These are phyloP conservation scores for Fusarium mundagurra DNA, from an alignment of 2,329 filamentous ascomycete genomes.

Conservation along the genomic window DNA sequence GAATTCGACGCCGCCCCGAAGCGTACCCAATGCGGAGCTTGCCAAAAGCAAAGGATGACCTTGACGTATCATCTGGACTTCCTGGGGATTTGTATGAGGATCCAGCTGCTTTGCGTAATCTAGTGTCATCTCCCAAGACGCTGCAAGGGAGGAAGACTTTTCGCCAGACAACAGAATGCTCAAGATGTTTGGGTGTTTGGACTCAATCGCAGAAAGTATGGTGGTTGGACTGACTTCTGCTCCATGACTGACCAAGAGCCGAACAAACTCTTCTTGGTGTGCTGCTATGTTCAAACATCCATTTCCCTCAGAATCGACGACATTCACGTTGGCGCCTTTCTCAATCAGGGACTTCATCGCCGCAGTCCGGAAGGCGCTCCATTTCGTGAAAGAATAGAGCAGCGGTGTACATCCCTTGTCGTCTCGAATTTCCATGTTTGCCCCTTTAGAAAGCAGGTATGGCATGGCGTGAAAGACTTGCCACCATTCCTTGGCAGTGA, in stretches of 20 bases:
- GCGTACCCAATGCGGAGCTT: not conserved
- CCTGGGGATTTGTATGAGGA: not conserved
- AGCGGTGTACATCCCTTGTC: slow-evolving; percentile 10
- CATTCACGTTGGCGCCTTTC: slow-evolving; percentile 24
- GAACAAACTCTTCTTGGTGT: not conserved
- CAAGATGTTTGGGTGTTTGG: not conserved
- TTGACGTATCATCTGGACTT: not conserved
- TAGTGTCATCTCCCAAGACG: slow-evolving; percentile 1
- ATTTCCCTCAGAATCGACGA: not conserved
- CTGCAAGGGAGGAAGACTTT: not conserved
- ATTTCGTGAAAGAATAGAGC: not conserved
- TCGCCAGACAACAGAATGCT: slow-evolving; percentile 15
- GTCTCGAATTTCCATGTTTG: slow-evolving; percentile 15
- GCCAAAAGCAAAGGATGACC: slow-evolving; percentile 7
- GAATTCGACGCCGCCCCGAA: not conserved
- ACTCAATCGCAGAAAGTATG: not conserved
- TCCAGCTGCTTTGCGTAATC: not conserved
- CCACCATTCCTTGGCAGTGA: slow-evolving; percentile 20
- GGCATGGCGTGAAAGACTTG: slow-evolving; percentile 26
- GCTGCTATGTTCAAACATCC: slow-evolving; percentile 18
- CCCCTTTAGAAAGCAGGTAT: slow-evolving; percentile 33
- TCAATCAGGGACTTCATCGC: slow-evolving; percentile 1
- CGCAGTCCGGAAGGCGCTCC: not conserved
- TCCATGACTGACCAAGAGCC: slow-evolving; percentile 18
- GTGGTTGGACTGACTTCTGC: slow-evolving; percentile 9